These are phyloP conservation scores for Melaleuca alternifolia DNA, from an alignment of 345 rosid genomes.

Conservation along the genomic window DNA sequence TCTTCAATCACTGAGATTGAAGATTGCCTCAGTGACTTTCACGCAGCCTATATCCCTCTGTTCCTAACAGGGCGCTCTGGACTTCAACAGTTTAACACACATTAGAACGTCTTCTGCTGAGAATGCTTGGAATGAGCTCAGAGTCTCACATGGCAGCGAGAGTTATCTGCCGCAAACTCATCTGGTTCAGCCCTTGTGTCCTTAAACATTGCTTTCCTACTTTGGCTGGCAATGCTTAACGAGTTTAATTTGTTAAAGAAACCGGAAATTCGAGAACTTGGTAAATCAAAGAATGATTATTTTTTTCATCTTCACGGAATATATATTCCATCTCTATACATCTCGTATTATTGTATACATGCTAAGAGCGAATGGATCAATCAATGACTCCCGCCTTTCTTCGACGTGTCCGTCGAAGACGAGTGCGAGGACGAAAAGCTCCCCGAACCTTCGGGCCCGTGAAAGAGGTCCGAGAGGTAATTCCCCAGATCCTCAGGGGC, in stretches of 20 bases:
- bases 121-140: too few species aligned
- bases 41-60: neutral
- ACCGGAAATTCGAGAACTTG: neutral
- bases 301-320: too few species aligned
- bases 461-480: conserved; percentile 37
- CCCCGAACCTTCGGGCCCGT: conserved; percentile 21
- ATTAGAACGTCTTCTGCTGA: too few species aligned
- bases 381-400: neutral
- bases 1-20: neutral
- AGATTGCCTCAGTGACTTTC: neutral
- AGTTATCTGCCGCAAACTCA: too few species aligned
- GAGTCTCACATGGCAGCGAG: too few species aligned
- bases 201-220: neutral
- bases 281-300: neutral
- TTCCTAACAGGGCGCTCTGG: neutral
- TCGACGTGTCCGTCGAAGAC: neutral
- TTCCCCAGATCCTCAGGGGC: conserved; percentile 55
- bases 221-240: neutral
- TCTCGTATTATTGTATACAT: neutral
- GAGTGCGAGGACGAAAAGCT: conserved; percentile 20
- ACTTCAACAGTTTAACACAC: neutral
- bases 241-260: neutral
- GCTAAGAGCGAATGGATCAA: neutral
- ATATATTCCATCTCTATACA: neutral
- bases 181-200: neutral